Evolutionary conservation across 116 monocot species (phyloP), one percentile per base, ranked within the genome.

Genomic region (Trichopus zeylanicus): DNA sequence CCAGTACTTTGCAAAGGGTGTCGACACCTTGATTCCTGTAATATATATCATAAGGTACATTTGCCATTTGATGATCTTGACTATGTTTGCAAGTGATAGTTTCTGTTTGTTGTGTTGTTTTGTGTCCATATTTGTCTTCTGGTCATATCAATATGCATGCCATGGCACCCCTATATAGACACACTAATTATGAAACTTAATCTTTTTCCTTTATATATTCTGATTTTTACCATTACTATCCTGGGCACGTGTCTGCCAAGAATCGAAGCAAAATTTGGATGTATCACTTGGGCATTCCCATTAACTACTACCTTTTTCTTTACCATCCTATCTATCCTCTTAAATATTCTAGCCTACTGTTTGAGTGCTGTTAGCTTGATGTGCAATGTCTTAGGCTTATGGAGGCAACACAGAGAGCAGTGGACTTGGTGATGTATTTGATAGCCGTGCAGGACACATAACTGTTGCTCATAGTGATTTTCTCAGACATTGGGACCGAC

Each of bases 11-110:
- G 97, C 67, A 87, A 63, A 66, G 65, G 75, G 32, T 97, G 97
- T 67, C 91, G 97, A 7, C 97, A 97, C 66, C 76, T 97, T 52
- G 78, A 71, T 56, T 57, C 55, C 15, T 97, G 97, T 62, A 63
- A 79, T 1, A 48, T 97, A 19, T 91, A 91, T 73, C 97, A 97
- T 57, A 91, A 91, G 97, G 97, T 90, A 75, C 75, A 37, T 6
- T n/a, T 20, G 26, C 30, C 27, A 26, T 54, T 61, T 10, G n/a
- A n/a, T n/a, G n/a, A n/a, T n/a, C n/a, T n/a, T n/a, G n/a, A n/a
- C n/a, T n/a, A n/a, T n/a, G n/a, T n/a, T n/a, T n/a, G n/a, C n/a
- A n/a, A n/a, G n/a, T n/a, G n/a, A n/a, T n/a, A n/a, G n/a, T n/a
- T n/a, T n/a, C n/a, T n/a, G n/a, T n/a, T n/a, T n/a, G n/a, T n/a